Evolutionary conservation across 768 basidiomycete genomes (phyloP).

Genomic region (Mycena belliarum): DNA sequence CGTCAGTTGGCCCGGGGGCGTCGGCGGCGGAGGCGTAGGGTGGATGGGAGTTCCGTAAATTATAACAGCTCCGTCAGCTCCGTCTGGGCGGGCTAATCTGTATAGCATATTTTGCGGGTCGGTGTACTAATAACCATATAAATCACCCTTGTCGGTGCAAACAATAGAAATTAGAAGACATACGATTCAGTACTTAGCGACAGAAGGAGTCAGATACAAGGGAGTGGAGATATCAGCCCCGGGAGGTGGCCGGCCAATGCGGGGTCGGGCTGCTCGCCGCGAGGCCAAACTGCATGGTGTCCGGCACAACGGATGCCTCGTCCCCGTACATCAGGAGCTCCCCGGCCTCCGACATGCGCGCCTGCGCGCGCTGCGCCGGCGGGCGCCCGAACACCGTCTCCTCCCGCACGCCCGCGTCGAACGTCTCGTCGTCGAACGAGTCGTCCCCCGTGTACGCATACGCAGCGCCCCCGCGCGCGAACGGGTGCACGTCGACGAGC

Average conservation of each 20-base stretch:
- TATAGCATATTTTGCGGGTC: neutral
- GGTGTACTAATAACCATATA: too few relatives aligned
- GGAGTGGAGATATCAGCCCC: constrained; percentile 5
- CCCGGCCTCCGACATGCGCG: constrained; percentile 58
- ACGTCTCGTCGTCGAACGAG: constrained; percentile 57
- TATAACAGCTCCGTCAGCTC: too few relatives aligned
- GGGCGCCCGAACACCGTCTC: constrained; percentile 76
- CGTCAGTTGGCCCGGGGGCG: neutral
- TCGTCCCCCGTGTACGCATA: constrained; percentile 43
- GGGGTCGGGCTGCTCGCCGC: constrained; percentile 19
- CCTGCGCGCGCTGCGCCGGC: constrained; percentile 47
- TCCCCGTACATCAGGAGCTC: constrained; percentile 65
- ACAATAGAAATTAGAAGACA: too few relatives aligned
- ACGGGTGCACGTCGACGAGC: constrained; percentile 57
- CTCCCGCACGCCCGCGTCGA: constrained; percentile 49
- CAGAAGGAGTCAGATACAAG: neutral
- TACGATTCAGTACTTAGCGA: too few relatives aligned
- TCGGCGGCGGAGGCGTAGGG: neutral
- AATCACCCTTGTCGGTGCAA: too few relatives aligned
- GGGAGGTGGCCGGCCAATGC: constrained; percentile 2
- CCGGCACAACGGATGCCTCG: constrained; percentile 52
- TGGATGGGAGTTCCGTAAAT: too few relatives aligned
- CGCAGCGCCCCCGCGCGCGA: constrained; percentile 35
- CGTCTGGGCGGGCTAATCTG: neutral
- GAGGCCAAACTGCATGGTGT: constrained; percentile 20